Evolutionary conservation across 1,139 yeast genomes (phyloP).

Genomic region (Taphrina populina): DNA sequence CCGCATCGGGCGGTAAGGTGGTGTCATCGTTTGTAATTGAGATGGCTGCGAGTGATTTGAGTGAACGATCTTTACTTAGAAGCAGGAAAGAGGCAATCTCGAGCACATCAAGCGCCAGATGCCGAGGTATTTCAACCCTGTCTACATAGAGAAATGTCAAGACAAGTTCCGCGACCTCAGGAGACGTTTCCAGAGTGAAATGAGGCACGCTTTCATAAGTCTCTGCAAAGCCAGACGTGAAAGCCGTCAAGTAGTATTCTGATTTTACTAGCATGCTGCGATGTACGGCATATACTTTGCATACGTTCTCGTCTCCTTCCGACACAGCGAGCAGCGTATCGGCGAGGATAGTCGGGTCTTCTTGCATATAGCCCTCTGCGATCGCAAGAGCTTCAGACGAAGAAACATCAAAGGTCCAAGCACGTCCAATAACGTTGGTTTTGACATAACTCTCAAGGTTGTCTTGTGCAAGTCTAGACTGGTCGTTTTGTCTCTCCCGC

Average conservation of each 20-base stretch:
- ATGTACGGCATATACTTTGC: conserved; percentile 60
- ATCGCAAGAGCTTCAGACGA: background rate
- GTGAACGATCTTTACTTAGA: conserved; percentile 51
- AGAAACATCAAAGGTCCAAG: conserved; percentile 21
- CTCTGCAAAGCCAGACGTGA: conserved; percentile 53
- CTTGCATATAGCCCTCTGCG: conserved; percentile 9
- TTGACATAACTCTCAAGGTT: conserved; percentile 47
- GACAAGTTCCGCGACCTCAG: conserved; percentile 55
- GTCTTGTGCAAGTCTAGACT: conserved; percentile 39
- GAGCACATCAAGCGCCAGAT: conserved; percentile 56
- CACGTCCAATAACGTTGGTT: conserved; percentile 47
- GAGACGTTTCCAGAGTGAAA: conserved; percentile 46
- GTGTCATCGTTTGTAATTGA: conserved; percentile 51
- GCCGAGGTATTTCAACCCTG: conserved; percentile 54
- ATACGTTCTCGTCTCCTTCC: conserved; percentile 18
- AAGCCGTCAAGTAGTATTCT: conserved; percentile 66
- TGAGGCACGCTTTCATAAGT: conserved; percentile 44
- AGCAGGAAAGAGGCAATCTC: conserved; percentile 62
- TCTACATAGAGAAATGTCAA: conserved; percentile 63
- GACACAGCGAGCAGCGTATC: conserved; percentile 37
- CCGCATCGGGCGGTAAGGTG: conserved; percentile 40
- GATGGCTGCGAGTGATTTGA: conserved; percentile 67
- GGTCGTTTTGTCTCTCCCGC: conserved; percentile 21
- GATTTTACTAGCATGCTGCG: conserved; percentile 60
- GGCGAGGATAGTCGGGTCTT: conserved; percentile 33